Evolutionary conservation across 768 basidiomycete species (phyloP), one percentile per base, ranked within the genome.

Genomic region (Paxillus ammoniavirescens): DNA sequence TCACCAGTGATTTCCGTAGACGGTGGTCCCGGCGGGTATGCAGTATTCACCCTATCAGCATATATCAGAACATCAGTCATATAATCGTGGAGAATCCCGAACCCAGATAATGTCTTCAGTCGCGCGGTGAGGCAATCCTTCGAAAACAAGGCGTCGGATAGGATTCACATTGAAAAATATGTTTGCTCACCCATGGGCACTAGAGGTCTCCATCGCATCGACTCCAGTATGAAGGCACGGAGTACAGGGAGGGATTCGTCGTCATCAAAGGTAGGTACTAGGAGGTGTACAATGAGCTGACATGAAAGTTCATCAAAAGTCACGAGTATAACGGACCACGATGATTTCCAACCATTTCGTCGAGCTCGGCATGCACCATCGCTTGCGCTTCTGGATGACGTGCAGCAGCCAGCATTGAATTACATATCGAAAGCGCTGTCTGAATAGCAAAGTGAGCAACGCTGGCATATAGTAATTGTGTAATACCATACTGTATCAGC

Each of bases 281-380:
- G 9, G 33, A 38, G 23, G 13, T 10, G 6, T 9, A 6, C 4
- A 42, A 13, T 37, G 15, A 47, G 10, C 4, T n/a, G n/a, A 5
- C 5, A 42, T 40, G 13, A 47, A 31, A 42, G 21, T 18, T 17
- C 17, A 5, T n/a, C 12, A 37, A 38, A 31, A 23, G 17, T 5
- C 14, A 26, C 8, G 38, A 31, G 26, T 5, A 42, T 18, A 21
- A 4, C 33, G 3, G 13, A 36, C 64, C 31, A 38, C 54, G 53
- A 35, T 47, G 72, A 2, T 66, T 59, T 0, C 81, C 82, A 23
- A 82, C 60, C 5, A 83, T 72, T 3, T 51, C 46, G 51, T 83
- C 82, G 2, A 86, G 64, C 54, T 86, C 79, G 21, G 75, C 73
- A 44, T 82, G 80, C 1, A 82, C 77, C n/a, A 59, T 66, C 3